Percentiles rank a stretch among this genome's conserved stretches.
phyloP scores from a whole-genome alignment of 2,329 filamentous ascomycete genomes.

The Ilyonectria mors-panacis region DNA sequence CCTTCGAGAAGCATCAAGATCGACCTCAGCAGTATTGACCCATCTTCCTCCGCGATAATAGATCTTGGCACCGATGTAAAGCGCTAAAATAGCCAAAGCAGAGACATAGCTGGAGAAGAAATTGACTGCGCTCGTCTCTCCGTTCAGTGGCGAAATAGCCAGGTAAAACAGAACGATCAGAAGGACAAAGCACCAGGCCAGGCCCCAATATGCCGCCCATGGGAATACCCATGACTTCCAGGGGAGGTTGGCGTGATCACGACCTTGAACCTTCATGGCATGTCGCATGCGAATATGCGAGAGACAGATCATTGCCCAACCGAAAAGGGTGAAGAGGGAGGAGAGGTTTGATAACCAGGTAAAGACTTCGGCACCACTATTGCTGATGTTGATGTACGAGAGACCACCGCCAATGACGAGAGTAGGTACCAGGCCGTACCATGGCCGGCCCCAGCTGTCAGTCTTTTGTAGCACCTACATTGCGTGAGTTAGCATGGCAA shows the following conservation, averaged over 20 bases:
- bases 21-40: conserved; percentile 6
- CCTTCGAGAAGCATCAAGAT: conserved; percentile 22
- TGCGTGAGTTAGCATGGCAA: background rate
- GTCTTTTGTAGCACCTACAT: conserved; percentile 23
- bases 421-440: conserved; percentile 60
- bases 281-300: conserved; percentile 60
- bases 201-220: conserved; percentile 59
- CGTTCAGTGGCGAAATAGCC: conserved; percentile 59
- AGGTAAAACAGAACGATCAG: conserved; percentile 65
- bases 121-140: conserved; percentile 50
- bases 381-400: conserved; percentile 59
- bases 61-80: conserved; percentile 58
- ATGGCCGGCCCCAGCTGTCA: conserved; percentile 29
- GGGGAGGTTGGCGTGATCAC: conserved; percentile 53
- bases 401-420: conserved; percentile 64
- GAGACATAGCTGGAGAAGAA: conserved; percentile 66
- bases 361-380: conserved; percentile 60
- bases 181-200: conserved; percentile 60
- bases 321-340: conserved; percentile 60
- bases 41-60: conserved; percentile 54
- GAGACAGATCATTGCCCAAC: conserved; percentile 61
- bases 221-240: conserved; percentile 63
- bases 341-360: conserved; percentile 63
- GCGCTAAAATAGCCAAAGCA: conserved; percentile 57
- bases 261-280: conserved; percentile 59